Base-by-base conservation (phyloP, 2,329 filamentous ascomycete genomes). In the Xylariaceae sp. region DNA sequence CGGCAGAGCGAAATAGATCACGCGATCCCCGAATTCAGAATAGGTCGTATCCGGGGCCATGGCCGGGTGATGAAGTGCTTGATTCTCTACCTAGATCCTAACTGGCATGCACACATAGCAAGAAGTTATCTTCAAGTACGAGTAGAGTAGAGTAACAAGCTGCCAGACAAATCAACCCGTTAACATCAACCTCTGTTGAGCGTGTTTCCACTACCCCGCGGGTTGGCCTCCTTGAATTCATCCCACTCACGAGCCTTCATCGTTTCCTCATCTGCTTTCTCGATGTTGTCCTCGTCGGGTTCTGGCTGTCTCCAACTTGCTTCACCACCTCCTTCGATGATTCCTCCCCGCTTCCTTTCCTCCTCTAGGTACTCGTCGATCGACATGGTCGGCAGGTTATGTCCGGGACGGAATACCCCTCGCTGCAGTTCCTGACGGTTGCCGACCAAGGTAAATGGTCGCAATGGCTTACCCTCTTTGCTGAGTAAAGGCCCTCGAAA, bases 291-390 rank as follows among this genome's bases (percentile, higher is more conserved):
- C 77, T 97, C 94, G 71, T 99, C 89, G 4, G 89, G 83, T 72
- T 91, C 87, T 1, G 86, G 83, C 64, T 81, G 80, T 30, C 84
- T 77, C 13, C 82, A 84, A 66, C 86, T 89, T 65, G 88, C 84
- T 68, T 89, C 89, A 15, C 92, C 92, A 35, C 92, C 92, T 41
- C 92, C 94, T 71, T 97, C 89, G 57, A 97, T 90, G 60, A 99
- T 92, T 17, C 90, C 90, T 13, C 94, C 94, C 63, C 89, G 80
- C 65, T 84, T 82, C 70, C 83, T 83, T 77, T 97, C 94, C 74
- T 97, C 93, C 55, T 95, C 94, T 13, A 99, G 79, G 71, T 97
- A 99, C 76, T 99, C 94, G 67, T 99, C 94, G 62, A 99, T 97
- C 1, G 86, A 90, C 94, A 99, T 97, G 2, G 94, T 97, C 0